A percentile compares a stretch with the other conserved stretches of the same genome.
Evolutionary conservation across 768 basidiomycete genomes (phyloP).

Genomic region (Austroboletus festivus): DNA sequence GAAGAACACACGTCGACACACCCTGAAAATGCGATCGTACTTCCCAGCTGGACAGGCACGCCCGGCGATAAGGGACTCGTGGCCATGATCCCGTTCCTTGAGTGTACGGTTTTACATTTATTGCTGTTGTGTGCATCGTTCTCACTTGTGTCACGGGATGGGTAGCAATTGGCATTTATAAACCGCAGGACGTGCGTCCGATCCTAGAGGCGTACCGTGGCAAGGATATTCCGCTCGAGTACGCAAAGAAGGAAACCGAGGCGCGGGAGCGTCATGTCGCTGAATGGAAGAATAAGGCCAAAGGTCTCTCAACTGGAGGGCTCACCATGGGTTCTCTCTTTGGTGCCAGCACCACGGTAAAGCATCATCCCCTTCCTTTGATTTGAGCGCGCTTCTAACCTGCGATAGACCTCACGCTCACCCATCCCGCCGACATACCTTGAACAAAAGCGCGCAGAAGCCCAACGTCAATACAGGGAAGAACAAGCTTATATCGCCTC

Average conservation of each 20-base stretch:
- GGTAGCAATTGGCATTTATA: slow-evolving; percentile 89
- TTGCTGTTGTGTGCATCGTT: not conserved
- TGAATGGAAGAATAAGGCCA: slow-evolving; percentile 65
- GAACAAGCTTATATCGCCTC: slow-evolving; percentile 51
- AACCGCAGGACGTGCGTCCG: slow-evolving; percentile 81
- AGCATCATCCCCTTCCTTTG: slow-evolving; percentile 1
- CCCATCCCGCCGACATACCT: slow-evolving; percentile 48
- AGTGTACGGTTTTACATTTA: slow-evolving; percentile 51
- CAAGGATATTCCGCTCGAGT: slow-evolving; percentile 86
- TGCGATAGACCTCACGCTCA: slow-evolving; percentile 22
- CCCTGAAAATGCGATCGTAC: slow-evolving; percentile 82
- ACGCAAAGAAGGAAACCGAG: slow-evolving; percentile 83
- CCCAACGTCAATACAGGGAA: slow-evolving; percentile 49
- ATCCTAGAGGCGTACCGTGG: slow-evolving; percentile 82
- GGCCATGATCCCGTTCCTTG: slow-evolving; percentile 95
- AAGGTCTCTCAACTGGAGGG: slow-evolving; percentile 35
- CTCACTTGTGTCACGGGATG: not conserved
- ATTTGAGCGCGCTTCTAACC: too few species aligned
- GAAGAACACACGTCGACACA: slow-evolving; percentile 74
- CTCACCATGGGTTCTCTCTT: slow-evolving; percentile 48
- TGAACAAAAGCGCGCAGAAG: slow-evolving; percentile 49
- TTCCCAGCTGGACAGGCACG: slow-evolving; percentile 86
- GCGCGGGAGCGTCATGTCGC: slow-evolving; percentile 73
- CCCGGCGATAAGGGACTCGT: slow-evolving; percentile 73
- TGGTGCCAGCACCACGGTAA: slow-evolving; percentile 33